phyloP scores from a whole-genome alignment of 176 grass and related monocot genomes.

The Eremochloa ophiuroides region DNA sequence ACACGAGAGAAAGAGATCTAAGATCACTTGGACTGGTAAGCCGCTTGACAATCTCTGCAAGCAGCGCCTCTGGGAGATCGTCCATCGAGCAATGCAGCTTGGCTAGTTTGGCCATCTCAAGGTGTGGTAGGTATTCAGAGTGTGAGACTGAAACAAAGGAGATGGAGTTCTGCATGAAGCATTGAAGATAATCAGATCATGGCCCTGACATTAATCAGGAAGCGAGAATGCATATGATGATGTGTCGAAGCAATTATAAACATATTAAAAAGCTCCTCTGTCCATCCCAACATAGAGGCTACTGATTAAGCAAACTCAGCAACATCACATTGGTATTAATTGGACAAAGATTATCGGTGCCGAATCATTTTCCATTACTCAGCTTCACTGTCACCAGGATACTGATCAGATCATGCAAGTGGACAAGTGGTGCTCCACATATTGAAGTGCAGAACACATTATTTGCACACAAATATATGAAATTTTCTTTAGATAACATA shows the following conservation, averaged over 20 bases:
- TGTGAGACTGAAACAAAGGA: not conserved
- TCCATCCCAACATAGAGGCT: not conserved
- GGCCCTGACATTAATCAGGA: not conserved
- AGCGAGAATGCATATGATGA: not conserved
- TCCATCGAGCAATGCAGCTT: not conserved
- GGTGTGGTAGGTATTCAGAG: not conserved
- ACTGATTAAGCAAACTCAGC: no score
- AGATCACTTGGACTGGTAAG: conserved; percentile 8
- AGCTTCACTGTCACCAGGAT: no score
- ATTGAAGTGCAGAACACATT: no score
- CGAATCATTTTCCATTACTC: no score
- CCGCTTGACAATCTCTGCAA: conserved; percentile 8
- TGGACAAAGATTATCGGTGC: no score
- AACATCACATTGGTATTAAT: no score
- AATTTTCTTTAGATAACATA: no score
- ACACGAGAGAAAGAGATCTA: conserved; percentile 19
- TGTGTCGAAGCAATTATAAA: not conserved
- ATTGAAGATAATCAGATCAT: not conserved
- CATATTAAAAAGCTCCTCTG: not conserved
- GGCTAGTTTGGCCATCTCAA: not conserved
- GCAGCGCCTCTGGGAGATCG: not conserved
- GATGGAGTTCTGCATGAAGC: not conserved
- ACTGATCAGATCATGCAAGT: no score
- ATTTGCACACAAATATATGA: no score
- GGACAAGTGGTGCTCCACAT: no score